Evolutionary conservation across 495 filamentous ascomycete species (phyloP), one percentile per base, ranked within the genome.

Genomic region (Bryoglossum gracile): DNA sequence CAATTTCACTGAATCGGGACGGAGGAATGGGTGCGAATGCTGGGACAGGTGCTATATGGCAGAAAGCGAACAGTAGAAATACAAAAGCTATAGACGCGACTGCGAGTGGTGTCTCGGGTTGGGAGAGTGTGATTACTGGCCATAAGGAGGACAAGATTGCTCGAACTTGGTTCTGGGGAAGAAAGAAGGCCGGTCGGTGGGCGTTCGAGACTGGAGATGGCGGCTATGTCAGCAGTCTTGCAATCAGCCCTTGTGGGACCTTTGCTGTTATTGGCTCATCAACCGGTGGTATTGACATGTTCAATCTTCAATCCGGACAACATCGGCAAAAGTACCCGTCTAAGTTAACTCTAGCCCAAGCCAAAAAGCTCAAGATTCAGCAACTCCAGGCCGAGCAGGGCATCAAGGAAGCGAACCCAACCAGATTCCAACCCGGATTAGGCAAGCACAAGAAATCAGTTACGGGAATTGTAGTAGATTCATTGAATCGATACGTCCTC

Each of bases 151-250:
- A 96, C 55, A 80, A 82, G 39, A 85, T 74, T 57, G 92, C 87
- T 30, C 75, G 92, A 33, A 95, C 90, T 18, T 99, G 92, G 92
- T 96, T 96, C 68, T 95, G 94, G 87, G 90, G 90, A 13, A 81
- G 87, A 52, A 95, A 90, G 59, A 80, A 83, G 54, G 89, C 90
- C 33, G 92, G 92, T 16, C 78, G 92, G 45, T 99, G 92, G 92
- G 82, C 82, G 1, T 89, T 97, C 54, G 82, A 86, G 52, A 95
- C 89, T 1, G 78, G 78, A 23, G 92, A 99, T 69, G 80, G 81
- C 16, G 81, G 78, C 2, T 77, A 89, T 57, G 92, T 95, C 25
- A 89, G 85, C 62, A 87, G 83, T 25, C 90, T 99, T 13, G 78
- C 87, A 2, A 80, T 97, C 48, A 92, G 86, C 26, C 76, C 84